Evolutionary conservation across 192 early-diverging fungal species (phyloP).

Genomic region (Glomus cerebriforme): DNA sequence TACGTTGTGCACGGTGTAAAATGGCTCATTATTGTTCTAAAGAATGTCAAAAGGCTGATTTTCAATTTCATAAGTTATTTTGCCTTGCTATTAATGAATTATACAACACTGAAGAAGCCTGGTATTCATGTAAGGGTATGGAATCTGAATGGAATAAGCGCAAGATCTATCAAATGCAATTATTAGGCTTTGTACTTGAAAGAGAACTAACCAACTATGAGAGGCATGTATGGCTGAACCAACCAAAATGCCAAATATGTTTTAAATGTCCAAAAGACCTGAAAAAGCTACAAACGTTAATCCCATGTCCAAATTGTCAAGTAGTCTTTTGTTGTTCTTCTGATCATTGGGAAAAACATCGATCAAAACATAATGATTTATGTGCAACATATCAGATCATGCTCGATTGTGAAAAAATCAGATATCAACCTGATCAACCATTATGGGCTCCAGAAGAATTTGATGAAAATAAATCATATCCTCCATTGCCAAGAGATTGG

Average conservation of each 20-base stretch:
- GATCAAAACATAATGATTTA: background rate
- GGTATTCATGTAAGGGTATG: constrained; percentile 16
- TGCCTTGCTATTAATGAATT: constrained; percentile 15
- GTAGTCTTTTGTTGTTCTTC: constrained; percentile 24
- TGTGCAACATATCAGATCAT: constrained; percentile 23
- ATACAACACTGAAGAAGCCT: background rate
- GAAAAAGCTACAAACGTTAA: background rate
- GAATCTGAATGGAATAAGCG: constrained; percentile 32
- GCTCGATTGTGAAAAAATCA: constrained; percentile 25
- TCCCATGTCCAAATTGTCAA: constrained; percentile 14
- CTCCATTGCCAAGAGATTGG: constrained; percentile 29
- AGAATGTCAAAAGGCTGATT: constrained; percentile 27
- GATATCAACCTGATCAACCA: background rate
- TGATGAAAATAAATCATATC: constrained; percentile 19
- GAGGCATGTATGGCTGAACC: constrained; percentile 4
- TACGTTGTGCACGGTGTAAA: constrained; percentile 21
- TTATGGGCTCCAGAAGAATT: constrained; percentile 30
- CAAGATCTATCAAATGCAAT: constrained; percentile 20
- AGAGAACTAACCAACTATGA: constrained; percentile 5
- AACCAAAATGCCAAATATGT: constrained; percentile 33
- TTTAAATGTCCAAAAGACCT: constrained; percentile 5
- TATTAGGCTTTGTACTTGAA: constrained; percentile 3
- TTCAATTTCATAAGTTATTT: constrained; percentile 18
- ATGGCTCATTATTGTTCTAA: constrained; percentile 31
- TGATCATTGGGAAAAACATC: constrained; percentile 28